phyloP scores from a whole-genome alignment of 805 yeast genomes.

The Candida patagonica region DNA sequence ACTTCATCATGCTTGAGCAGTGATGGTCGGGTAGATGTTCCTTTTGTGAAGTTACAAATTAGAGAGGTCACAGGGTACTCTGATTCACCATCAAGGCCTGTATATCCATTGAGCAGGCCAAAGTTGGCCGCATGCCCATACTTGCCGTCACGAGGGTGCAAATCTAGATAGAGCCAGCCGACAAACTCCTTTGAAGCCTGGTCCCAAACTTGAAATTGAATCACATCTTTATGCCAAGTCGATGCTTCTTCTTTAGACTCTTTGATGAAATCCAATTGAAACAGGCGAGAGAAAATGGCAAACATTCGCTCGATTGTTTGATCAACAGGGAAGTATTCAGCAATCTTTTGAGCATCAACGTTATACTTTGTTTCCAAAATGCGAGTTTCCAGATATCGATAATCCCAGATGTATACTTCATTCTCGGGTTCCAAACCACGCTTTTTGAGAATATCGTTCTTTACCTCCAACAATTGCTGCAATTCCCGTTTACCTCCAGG shows the following conservation, averaged over 20 bases:
- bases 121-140: constrained; percentile 87
- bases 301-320: constrained; percentile 63
- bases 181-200: constrained; percentile 51
- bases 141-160: constrained; percentile 80
- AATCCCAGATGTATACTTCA: constrained; percentile 61
- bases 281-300: constrained; percentile 56
- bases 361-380: constrained; percentile 58
- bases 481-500: constrained; percentile 54
- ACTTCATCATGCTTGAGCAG: constrained; percentile 71
- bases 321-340: constrained; percentile 72
- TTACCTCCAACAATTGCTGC: constrained; percentile 39
- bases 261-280: constrained; percentile 58
- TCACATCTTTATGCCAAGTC: constrained; percentile 75
- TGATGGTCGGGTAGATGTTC: constrained; percentile 59
- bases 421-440: constrained; percentile 34
- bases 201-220: constrained; percentile 55
- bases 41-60: constrained; percentile 78
- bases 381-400: constrained; percentile 53
- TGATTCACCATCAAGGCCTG: constrained; percentile 35
- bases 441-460: constrained; percentile 41
- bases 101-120: constrained; percentile 52
- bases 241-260: constrained; percentile 29
- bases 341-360: constrained; percentile 61
- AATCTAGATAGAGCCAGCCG: constrained; percentile 73
- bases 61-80: constrained; percentile 64